A percentile compares a stretch with the other conserved stretches of the same genome.
phyloP scores from a whole-genome alignment of 371 early-diverging fungal species.

The Blyttiomyces sp. region DNA sequence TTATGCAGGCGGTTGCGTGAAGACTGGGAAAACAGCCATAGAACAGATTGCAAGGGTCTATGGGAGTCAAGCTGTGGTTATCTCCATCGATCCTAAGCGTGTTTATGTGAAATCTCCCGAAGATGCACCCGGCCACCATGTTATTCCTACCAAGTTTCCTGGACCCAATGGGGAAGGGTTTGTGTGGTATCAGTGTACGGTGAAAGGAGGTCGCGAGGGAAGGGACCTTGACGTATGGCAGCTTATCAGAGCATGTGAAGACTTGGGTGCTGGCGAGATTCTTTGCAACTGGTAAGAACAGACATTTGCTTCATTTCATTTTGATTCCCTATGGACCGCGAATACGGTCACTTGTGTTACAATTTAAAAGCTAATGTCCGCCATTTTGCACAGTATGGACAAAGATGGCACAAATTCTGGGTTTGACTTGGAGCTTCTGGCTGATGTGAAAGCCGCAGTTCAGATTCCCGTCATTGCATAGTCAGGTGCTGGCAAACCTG shows the following conservation, averaged over 20 bases:
- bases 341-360: neutral
- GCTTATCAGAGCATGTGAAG: conserved; percentile 81
- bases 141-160: conserved; percentile 60
- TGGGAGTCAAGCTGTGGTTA: conserved; percentile 96
- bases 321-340: too few relatives aligned
- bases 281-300: conserved; percentile 71
- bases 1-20: conserved; percentile 22
- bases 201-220: conserved; percentile 93
- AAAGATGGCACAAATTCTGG: conserved; percentile 96
- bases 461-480: conserved; percentile 94
- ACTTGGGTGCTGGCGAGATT: conserved; percentile 94
- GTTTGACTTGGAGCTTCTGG: conserved; percentile 83
- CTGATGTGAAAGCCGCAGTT: conserved; percentile 70
- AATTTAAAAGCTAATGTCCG: neutral
- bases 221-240: conserved; percentile 92
- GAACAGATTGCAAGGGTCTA: conserved; percentile 90
- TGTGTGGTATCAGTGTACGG: conserved; percentile 98
- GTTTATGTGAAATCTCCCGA: conserved; percentile 82
- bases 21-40: conserved; percentile 61
- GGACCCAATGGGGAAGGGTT: conserved; percentile 91
- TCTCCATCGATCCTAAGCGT: conserved; percentile 93
- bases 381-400: conserved; percentile 70
- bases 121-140: conserved; percentile 70
- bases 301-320: too few relatives aligned
- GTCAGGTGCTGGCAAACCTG: conserved; percentile 84